These are phyloP conservation scores for Fusarium abutilonis DNA, from an alignment of 2,329 filamentous ascomycete genomes.

Conservation along the genomic window DNA sequence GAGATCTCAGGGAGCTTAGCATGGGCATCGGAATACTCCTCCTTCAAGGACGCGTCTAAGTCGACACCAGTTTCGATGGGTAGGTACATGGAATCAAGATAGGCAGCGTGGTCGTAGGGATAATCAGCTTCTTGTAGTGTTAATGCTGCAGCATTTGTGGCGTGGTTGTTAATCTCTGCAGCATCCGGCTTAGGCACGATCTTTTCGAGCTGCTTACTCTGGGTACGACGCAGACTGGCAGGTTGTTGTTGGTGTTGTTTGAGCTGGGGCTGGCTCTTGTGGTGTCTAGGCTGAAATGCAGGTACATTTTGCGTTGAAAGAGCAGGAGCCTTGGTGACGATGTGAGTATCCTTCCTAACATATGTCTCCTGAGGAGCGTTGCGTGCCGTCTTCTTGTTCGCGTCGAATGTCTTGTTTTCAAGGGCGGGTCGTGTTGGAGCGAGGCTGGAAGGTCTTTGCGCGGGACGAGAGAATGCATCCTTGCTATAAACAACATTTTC, in stretches of 20 bases:
- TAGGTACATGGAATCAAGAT: constrained; percentile 45
- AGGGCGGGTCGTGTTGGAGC: constrained; percentile 37
- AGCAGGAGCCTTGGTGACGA: constrained; percentile 29
- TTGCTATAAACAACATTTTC: constrained; percentile 55
- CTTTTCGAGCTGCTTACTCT: constrained; percentile 55
- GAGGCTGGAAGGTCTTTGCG: constrained; percentile 45
- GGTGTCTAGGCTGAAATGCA: constrained; percentile 56
- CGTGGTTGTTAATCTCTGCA: constrained; percentile 18
- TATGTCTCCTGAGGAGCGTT: constrained; percentile 33
- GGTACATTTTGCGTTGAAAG: constrained; percentile 36
- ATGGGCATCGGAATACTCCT: constrained; percentile 38
- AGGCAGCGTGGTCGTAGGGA: constrained; percentile 42
- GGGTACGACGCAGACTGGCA: constrained; percentile 54
- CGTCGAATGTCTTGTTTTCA: constrained; percentile 43
- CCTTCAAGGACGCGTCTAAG: constrained; percentile 40
- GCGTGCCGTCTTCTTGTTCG: constrained; percentile 39
- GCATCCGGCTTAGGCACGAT: constrained; percentile 32
- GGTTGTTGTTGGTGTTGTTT: constrained; percentile 55
- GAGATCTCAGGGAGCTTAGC: constrained; percentile 47
- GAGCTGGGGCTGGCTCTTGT: constrained; percentile 65
- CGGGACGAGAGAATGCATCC: constrained; percentile 53
- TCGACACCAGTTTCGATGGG: constrained; percentile 41
- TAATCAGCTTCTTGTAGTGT: constrained; percentile 34
- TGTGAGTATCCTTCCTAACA: constrained; percentile 35
- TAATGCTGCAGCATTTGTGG: constrained; percentile 19